Evolutionary conservation across 345 rosid species (phyloP), one percentile per base, ranked within the genome.

Genomic region (Hypericum perforatum): DNA sequence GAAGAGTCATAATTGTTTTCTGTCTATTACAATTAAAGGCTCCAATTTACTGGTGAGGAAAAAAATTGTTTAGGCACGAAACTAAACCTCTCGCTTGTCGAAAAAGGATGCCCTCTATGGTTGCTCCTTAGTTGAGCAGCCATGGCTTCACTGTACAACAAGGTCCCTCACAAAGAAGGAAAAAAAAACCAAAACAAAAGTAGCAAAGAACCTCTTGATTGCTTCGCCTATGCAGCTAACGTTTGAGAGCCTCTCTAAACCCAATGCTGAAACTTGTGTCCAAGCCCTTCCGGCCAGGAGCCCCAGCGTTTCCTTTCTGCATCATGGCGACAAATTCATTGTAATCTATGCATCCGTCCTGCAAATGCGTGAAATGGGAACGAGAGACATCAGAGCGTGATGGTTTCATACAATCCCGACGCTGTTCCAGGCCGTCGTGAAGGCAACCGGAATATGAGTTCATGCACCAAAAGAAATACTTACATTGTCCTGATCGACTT

Each of bases 221-320:
- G 54, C 32, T 22, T 22, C 32, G 32, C 38, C 42, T 22, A 13
- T 4, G 22, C n/a, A 6, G 9, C 61, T 63, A 60, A 48, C 66
- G 59, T 15, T 71, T 71, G 16, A 63, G 47, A 41, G 72, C 76
- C 41, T 71, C 72, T 63, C 72, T 68, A 57, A 81, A 77, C 13
- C 68, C 65, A 37, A 84, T 66, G 76, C 82, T 79, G 64, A 76
- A 66, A 58, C 76, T 69, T 43, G 59, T 63, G 7, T 9, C 48
- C 42, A 37, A 60, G 41, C 16, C 36, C 49, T 0, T 41, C 39
- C 2, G 52, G n/a, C 64, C 52, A 55, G 58, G 44, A 7, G 56
- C 13, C 38, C 7, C n/a, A 7, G 14, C 53, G 16, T 29, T 42
- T 16, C 22, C 38, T 22, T 37, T 44, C 14, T 45, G 48, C 48